Evolutionary conservation across 306 rosid genomes (phyloP), one percentile per base, ranked within the genome.

Genomic region (Medicago arabica): DNA sequence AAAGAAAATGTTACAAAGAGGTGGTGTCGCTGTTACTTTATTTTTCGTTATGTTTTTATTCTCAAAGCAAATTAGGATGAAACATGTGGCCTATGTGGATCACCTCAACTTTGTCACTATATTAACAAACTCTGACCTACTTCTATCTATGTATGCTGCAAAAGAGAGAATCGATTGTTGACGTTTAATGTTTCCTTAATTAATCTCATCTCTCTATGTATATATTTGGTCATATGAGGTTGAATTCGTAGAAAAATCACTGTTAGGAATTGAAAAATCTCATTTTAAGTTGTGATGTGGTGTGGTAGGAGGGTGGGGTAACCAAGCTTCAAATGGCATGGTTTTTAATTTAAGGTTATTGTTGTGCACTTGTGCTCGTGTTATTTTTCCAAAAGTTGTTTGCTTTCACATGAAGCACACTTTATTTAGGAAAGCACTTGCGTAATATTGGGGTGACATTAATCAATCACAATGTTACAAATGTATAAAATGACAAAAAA

Each of bases 91-190:
- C 1, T 38, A 38, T 5, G 41, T 38, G 43, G 8, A 9, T 43
- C 76, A 69, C 46, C 66, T 69, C 79, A 54, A 18, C 67, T 66
- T 68, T 47, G 71, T 78, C 84, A 41, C 71, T 36, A 43, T 47
- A 60, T 71, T 83, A 72, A 68, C 80, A 82, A 75, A 69, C 80
- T 80, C 49, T 82, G 74, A 73, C 83, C 80, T 76, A 71, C 43
- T 81, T 73, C 81, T 68, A 9, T 73, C 81, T 68, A 9, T 54
- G 59, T 64, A 60, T 81, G 51, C 41, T 57, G 49, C 71, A 69
- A 9, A 60, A 31, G 43, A 63, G 68, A 43, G 70, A 55, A 16
- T 46, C 36, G 10, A 60, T 72, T 62, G 51, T 72, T 71, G 68
- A 60, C 15, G 13, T 66, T 71, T 72, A 7, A 46, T 44, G 59